Evolutionary conservation across 2,329 filamentous ascomycete species (phyloP).

Genomic region (Trichoderma aggressivum): DNA sequence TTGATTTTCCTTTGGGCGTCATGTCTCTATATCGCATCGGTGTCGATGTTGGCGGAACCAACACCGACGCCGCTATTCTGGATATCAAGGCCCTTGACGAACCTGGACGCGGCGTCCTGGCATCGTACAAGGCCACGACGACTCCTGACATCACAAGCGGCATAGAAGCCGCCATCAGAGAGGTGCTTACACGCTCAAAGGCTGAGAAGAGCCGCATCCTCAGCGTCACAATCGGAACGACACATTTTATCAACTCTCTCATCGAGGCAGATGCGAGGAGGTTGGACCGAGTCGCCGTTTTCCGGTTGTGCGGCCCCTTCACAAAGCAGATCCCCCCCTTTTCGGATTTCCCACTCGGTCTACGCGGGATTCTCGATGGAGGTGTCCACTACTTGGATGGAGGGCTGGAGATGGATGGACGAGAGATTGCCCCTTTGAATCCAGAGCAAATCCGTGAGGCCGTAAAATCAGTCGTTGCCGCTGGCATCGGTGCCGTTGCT

Average conservation of each 20-base stretch:
- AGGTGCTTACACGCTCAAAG: conserved; percentile 38
- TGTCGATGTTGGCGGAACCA: conserved; percentile 41
- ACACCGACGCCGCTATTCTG: conserved; percentile 45
- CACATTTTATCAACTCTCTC: conserved; percentile 49
- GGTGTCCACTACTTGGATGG: conserved; percentile 42
- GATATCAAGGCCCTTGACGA: conserved; percentile 37
- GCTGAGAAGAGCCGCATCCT: conserved; percentile 39
- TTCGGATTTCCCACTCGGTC: conserved; percentile 41
- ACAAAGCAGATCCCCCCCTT: conserved; percentile 44
- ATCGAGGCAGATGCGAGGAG: conserved; percentile 43
- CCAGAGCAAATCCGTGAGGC: conserved; percentile 36
- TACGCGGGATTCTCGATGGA: conserved; percentile 41
- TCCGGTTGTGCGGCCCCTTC: conserved; percentile 45
- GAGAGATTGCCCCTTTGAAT: conserved; percentile 40
- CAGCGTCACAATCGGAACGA: conserved; percentile 50
- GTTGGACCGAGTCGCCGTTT: conserved; percentile 43
- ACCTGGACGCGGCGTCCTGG: conserved; percentile 40
- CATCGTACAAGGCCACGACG: conserved; percentile 48
- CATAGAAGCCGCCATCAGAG: conserved; percentile 44
- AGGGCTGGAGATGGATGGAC: conserved; percentile 47
- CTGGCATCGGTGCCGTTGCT: conserved; percentile 38
- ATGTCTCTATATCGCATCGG: conserved; percentile 44
- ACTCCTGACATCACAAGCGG: conserved; percentile 50
- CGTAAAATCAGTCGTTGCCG: conserved; percentile 32
- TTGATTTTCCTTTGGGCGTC: background rate